A percentile compares a stretch with the other conserved stretches of the same genome.
Evolutionary conservation across 2,329 filamentous ascomycete species (phyloP).

Genomic region (Thelonectria olida): DNA sequence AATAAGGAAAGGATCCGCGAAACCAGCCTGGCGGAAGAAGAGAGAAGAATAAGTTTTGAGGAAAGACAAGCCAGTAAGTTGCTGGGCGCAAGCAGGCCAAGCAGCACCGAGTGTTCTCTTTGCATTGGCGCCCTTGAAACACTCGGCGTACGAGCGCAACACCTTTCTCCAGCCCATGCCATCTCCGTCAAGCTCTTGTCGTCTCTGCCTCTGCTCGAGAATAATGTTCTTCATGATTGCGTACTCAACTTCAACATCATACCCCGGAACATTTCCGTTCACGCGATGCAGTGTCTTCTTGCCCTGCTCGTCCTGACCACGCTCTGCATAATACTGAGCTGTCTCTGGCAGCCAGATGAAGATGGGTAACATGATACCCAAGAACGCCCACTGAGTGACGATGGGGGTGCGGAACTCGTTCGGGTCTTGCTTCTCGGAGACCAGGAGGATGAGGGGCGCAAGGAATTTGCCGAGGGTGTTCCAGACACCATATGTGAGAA

Average conservation of each 20-base stretch:
- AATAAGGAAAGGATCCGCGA: conserved; percentile 20
- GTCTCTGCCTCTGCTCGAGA: conserved; percentile 18
- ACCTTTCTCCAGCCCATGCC: conserved; percentile 6
- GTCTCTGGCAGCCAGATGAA: conserved; percentile 26
- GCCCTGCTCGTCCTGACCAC: conserved; percentile 9
- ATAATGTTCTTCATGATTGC: conserved; percentile 24
- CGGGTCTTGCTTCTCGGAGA: conserved; percentile 16
- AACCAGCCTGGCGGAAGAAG: conserved; percentile 23
- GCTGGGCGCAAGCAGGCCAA: conserved; percentile 21
- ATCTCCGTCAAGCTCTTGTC: conserved; percentile 1
- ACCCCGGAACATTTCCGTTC: conserved; percentile 14
- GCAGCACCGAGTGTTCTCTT: conserved; percentile 23
- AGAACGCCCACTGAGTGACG: conserved; percentile 21
- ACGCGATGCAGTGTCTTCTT: conserved; percentile 14
- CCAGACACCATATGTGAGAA: conserved; percentile 21
- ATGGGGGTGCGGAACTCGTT: conserved; percentile 20
- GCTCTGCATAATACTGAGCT: conserved; percentile 23
- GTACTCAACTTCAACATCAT: conserved; percentile 18
- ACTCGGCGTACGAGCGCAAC: conserved; percentile 23
- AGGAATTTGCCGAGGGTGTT: conserved; percentile 23
- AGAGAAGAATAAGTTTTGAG: conserved; percentile 21
- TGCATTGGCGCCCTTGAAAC: conserved; percentile 15
- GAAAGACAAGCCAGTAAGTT: conserved; percentile 24
- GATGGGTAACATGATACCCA: conserved; percentile 23
- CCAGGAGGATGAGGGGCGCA: conserved; percentile 6